A percentile compares a stretch with the other conserved stretches of the same genome.
These are phyloP conservation scores for Avena sativa DNA, from an alignment of 176 grass and related monocot genomes.

Conservation along the genomic window DNA sequence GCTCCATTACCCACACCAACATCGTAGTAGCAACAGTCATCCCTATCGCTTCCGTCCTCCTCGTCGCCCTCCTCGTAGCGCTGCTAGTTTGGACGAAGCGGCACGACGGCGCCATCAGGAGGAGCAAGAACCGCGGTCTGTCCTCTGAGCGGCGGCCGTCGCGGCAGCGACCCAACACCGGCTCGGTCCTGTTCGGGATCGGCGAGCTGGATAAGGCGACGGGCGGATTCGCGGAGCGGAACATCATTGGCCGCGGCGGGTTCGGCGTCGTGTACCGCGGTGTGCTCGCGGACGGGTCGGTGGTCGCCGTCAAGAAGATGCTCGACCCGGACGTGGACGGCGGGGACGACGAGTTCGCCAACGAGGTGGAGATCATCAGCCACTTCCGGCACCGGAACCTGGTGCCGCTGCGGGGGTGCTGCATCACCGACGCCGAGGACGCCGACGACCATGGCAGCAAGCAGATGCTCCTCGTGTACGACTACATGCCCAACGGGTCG, in stretches of 20 bases:
- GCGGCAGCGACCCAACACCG: constrained; percentile 75
- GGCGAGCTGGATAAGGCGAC: constrained; percentile 78
- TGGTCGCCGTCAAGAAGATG: constrained; percentile 90
- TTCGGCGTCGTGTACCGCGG: constrained; percentile 89
- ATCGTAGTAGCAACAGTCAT: constrained; percentile 43
- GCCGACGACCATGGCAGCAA: constrained; percentile 62
- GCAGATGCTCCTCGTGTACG: constrained; percentile 85
- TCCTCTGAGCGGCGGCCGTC: constrained; percentile 40
- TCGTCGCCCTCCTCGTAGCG: constrained; percentile 43
- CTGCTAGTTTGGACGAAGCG: constrained; percentile 55
- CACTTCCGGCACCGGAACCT: constrained; percentile 87
- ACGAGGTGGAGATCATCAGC: constrained; percentile 97
- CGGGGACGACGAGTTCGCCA: constrained; percentile 89
- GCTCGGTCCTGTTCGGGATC: constrained; percentile 75
- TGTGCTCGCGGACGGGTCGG: constrained; percentile 62
- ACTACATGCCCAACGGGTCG: constrained; percentile 90
- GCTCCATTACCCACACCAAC: constrained; percentile 42
- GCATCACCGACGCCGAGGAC: constrained; percentile 65
- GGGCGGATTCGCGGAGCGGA: constrained; percentile 58
- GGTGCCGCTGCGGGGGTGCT: constrained; percentile 81
- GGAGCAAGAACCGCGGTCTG: constrained; percentile 34
- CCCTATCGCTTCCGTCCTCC: constrained; percentile 49
- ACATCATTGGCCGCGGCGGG: constrained; percentile 84
- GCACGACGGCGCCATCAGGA: not conserved
- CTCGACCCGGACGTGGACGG: constrained; percentile 49